These are phyloP conservation scores for Termitomyces heimii DNA, from an alignment of 768 basidiomycete species.

Conservation along the genomic window DNA sequence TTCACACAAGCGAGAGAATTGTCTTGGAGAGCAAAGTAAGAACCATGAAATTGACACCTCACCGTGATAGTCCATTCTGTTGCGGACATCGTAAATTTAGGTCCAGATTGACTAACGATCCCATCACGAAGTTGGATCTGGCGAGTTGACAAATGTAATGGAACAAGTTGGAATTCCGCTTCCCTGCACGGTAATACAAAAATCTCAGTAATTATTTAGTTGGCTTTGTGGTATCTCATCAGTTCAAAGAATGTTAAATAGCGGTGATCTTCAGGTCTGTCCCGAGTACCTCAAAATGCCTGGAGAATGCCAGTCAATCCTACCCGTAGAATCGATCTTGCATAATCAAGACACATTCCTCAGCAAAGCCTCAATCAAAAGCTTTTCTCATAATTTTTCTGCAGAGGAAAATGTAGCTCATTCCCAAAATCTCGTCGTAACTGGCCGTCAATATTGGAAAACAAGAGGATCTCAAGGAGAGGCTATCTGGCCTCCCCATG, in stretches of 20 bases:
- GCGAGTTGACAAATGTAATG: not conserved
- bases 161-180: not conserved
- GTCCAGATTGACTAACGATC: too few species aligned
- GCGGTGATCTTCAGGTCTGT: not conserved
- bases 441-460: constrained; percentile 48
- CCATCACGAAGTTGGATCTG: not conserved
- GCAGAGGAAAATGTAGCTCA: constrained; percentile 26
- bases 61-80: not conserved
- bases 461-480: constrained; percentile 41
- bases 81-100: too few species aligned
- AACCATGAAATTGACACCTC: not conserved
- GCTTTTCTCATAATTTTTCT: constrained; percentile 33
- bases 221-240: not conserved
- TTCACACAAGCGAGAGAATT: not conserved
- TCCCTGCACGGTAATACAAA: not conserved
- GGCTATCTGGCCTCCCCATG: constrained; percentile 54
- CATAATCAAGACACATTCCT: constrained; percentile 21
- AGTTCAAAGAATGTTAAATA: constrained; percentile 1
- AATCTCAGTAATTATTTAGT: not conserved
- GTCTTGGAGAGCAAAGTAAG: not conserved
- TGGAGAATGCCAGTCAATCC: not conserved
- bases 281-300: not conserved
- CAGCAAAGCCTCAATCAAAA: constrained; percentile 32
- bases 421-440: constrained; percentile 31
- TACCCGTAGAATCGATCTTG: not conserved